These are phyloP conservation scores for Prunus salicina DNA, from an alignment of 306 rosid genomes.

Conservation along the genomic window DNA sequence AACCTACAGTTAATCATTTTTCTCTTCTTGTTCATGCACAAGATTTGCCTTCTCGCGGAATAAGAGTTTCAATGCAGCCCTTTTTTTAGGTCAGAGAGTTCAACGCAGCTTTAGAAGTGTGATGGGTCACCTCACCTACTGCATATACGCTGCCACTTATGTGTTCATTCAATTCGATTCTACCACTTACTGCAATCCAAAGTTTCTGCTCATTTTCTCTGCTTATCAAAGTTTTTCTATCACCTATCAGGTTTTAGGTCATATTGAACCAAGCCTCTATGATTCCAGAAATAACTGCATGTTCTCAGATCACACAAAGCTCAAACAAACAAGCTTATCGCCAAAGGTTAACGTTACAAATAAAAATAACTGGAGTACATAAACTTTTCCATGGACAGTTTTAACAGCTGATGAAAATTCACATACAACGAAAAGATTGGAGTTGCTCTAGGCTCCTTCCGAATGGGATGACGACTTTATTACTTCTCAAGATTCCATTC, in stretches of 20 bases:
- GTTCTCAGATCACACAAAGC: constrained; percentile 10
- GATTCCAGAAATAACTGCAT: background rate
- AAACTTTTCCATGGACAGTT: background rate
- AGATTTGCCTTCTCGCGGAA: no score
- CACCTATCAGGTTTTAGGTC: background rate
- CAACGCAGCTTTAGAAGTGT: no score
- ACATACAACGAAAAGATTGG: background rate
- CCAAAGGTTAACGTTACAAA: background rate
- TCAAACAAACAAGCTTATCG: background rate
- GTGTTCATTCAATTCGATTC: background rate
- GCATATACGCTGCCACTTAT: background rate
- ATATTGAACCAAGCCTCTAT: background rate
- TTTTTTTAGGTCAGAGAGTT: no score
- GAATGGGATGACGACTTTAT: constrained; percentile 18
- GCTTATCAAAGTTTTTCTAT: background rate
- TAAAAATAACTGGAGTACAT: constrained; percentile 3
- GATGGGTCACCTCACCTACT: background rate
- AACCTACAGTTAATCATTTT: no score
- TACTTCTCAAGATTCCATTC: constrained; percentile 22
- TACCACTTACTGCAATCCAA: background rate
- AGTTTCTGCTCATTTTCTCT: background rate
- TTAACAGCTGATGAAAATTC: constrained; percentile 4
- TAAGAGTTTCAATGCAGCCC: no score
- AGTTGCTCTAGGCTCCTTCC: constrained; percentile 13
- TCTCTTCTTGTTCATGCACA: no score